Base-by-base conservation (phyloP, 208 protist species). In the Spongospora subterranea region DNA sequence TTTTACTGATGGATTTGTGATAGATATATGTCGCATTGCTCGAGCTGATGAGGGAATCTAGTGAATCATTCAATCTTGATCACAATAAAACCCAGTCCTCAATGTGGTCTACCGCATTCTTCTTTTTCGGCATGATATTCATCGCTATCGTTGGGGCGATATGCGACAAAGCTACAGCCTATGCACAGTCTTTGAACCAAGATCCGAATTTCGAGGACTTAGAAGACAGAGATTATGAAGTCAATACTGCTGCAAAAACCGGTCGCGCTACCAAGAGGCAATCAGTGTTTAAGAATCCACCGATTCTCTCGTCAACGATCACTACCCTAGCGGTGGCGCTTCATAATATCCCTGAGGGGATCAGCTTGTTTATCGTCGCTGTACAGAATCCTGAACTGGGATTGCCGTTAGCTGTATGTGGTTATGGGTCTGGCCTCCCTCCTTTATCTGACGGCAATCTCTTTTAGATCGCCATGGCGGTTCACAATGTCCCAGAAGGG, bases 401-500 rank as follows among this genome's bases (percentile, higher is more conserved):
- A 13, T 6, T 82, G 35, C 71, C 71, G 6, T 20, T 82, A 39
- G 71, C 71, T 45, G 71, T 82, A 82, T 39, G 71, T 24, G 24
- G 6, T 24, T 60, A 24, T 6, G 24, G 6, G 24, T 29, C 24
- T 29, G 50, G 6, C 24, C 50, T 29, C 50, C 6, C 6, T 60
- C 50, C 24, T 29, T 60, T 24, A 6, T 60, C 24, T 60, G 50
- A 29, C 24, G 6, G 24, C 6, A 60, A 29, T 6, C 24, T 6
- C 50, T 24, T 60, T 60, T n/a, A 82, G 71, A 20, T 91, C 0
- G 90, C 90, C 64, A 91, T 91, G 29, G 90, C 54, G 0, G 45
- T 91, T 32, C 90, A 91, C 40, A 91, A 91, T 46, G 45, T 91
- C 11, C 90, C 90, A 20, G 90, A 91, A 54, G 90, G 90, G 11